phyloP scores from a whole-genome alignment of 2,329 filamentous ascomycete genomes.

The Nemania bipapillata region DNA sequence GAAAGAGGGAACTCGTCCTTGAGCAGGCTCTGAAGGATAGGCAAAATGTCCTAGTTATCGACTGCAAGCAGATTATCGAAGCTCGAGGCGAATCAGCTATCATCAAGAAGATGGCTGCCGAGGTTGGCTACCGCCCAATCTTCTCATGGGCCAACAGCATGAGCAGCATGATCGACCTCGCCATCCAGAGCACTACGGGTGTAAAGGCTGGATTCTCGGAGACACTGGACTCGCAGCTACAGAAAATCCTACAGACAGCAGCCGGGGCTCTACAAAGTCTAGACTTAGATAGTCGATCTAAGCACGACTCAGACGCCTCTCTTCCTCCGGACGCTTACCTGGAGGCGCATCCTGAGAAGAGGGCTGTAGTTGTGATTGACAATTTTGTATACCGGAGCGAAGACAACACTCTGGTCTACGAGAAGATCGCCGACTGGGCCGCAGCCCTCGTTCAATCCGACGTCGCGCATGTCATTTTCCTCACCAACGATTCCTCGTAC shows the following conservation, averaged over 20 bases:
- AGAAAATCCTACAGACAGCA: conserved; percentile 88
- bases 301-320: conserved; percentile 76
- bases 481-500: conserved; percentile 89
- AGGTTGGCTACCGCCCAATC: conserved; percentile 90
- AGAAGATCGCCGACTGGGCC: conserved; percentile 89
- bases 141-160: conserved; percentile 98
- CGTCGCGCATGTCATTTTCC: conserved; percentile 91
- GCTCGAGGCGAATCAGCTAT: conserved; percentile 87
- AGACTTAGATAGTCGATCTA: conserved; percentile 74
- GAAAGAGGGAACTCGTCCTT: conserved; percentile 87
- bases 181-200: conserved; percentile 91
- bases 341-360: conserved; percentile 84
- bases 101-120: conserved; percentile 80
- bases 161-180: conserved; percentile 90
- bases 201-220: conserved; percentile 95
- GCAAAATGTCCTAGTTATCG: conserved; percentile 82
- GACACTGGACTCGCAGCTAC: conserved; percentile 86
- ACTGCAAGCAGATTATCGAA: conserved; percentile 93
- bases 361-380: conserved; percentile 87
- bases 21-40: conserved; percentile 82
- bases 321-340: conserved; percentile 87
- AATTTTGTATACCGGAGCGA: conserved; percentile 87
- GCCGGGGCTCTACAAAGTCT: conserved; percentile 81
- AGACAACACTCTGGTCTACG: conserved; percentile 73
- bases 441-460: conserved; percentile 86